Evolutionary conservation across 2,329 filamentous ascomycete species (phyloP).

Genomic region (Xylaria sp.): DNA sequence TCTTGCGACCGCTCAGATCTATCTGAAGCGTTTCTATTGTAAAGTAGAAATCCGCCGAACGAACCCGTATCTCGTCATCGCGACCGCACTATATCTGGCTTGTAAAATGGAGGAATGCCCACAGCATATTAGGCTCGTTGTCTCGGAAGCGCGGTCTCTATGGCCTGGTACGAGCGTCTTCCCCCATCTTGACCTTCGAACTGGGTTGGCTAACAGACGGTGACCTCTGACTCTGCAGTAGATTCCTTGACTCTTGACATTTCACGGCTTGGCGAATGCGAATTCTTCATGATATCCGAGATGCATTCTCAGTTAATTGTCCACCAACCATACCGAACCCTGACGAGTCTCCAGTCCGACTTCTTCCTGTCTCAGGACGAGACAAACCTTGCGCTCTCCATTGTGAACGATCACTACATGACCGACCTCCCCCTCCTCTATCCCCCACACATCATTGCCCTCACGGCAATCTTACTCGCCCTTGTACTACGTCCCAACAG

Average conservation of each 20-base stretch:
- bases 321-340: conserved; percentile 88
- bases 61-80: conserved; percentile 90
- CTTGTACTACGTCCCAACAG: conserved; percentile 77
- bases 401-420: conserved; percentile 93
- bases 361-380: conserved; percentile 82
- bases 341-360: conserved; percentile 75
- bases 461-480: conserved; percentile 84
- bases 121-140: conserved; percentile 92
- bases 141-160: conserved; percentile 83
- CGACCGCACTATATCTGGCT: conserved; percentile 93
- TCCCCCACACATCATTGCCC: conserved; percentile 86
- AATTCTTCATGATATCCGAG: conserved; percentile 91
- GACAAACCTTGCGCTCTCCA: conserved; percentile 77
- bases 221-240: conserved; percentile 39
- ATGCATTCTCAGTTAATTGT: conserved; percentile 90
- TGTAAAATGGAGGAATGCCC: conserved; percentile 99
- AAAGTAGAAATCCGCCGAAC: conserved; percentile 91
- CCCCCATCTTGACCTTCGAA: background rate
- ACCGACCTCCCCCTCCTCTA: conserved; percentile 89
- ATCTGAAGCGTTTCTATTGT: conserved; percentile 92
- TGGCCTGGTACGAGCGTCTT: conserved; percentile 72
- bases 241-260: conserved; percentile 81
- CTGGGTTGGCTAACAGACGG: conserved; percentile 29
- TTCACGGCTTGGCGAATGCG: conserved; percentile 89
- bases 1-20: conserved; percentile 92